phyloP scores from a whole-genome alignment of 2,329 filamentous ascomycete genomes.

The Penicillium sp. region DNA sequence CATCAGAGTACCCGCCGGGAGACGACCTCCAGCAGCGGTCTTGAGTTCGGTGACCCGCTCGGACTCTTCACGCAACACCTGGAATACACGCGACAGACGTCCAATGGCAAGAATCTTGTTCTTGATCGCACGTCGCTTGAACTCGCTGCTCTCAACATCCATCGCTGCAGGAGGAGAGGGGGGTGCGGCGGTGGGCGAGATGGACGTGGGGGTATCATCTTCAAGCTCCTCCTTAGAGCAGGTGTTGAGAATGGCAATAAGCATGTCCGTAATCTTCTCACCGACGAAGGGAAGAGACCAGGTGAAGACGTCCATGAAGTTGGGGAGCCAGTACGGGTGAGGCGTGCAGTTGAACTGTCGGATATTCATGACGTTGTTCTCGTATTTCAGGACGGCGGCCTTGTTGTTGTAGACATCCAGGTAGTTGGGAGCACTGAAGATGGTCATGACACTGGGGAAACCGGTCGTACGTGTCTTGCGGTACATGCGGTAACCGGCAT shows the following conservation, averaged over 20 bases:
- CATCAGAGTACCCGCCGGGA: slow-evolving; percentile 95
- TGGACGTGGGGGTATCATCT: slow-evolving; percentile 70
- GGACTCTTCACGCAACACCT: slow-evolving; percentile 92
- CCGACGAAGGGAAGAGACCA: slow-evolving; percentile 98
- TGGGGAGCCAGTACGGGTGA: slow-evolving; percentile 97
- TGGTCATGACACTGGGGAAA: slow-evolving; percentile 99
- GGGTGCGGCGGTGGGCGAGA: slow-evolving; percentile 56
- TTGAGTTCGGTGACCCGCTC: slow-evolving; percentile 96
- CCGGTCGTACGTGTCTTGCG: slow-evolving; percentile 95
- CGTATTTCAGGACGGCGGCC: slow-evolving; percentile 95
- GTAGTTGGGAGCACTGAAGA: slow-evolving; percentile 98
- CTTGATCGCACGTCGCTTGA: slow-evolving; percentile 93
- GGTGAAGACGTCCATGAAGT: slow-evolving; percentile 99
- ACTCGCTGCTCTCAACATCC: slow-evolving; percentile 82
- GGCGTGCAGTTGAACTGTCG: slow-evolving; percentile 99
- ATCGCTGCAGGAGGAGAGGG: too few relatives aligned
- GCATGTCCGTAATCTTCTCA: slow-evolving; percentile 98
- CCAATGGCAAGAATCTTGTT: slow-evolving; percentile 99
- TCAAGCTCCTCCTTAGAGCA: slow-evolving; percentile 98
- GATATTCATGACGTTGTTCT: slow-evolving; percentile 99
- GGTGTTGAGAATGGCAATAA: slow-evolving; percentile 94
- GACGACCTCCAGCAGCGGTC: slow-evolving; percentile 82
- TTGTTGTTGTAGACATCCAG: slow-evolving; percentile 99
- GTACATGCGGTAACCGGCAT: slow-evolving; percentile 98
- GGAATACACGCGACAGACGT: slow-evolving; percentile 92